Conservation (phyloP, 2,329 filamentous ascomycete genomes). For the Pseudogymnoascus sp. region DNA sequence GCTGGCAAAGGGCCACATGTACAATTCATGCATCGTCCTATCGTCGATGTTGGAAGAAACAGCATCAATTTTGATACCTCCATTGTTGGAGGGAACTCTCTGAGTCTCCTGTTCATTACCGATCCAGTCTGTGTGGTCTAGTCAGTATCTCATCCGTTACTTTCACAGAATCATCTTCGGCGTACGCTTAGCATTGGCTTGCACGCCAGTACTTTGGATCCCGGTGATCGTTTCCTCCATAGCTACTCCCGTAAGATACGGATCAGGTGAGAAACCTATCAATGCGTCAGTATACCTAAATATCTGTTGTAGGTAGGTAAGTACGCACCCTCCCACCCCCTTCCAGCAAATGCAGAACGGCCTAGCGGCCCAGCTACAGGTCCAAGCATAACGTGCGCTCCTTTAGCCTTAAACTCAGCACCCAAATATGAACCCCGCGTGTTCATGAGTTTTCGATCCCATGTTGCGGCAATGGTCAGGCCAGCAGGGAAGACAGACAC, state of each 20-base stretch:
- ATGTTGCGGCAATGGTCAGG: conserved; percentile 60
- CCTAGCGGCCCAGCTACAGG: conserved; percentile 40
- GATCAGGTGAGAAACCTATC: conserved; percentile 23
- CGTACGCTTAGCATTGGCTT: conserved; percentile 28
- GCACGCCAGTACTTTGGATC: conserved; percentile 28
- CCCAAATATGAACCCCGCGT: conserved; percentile 41
- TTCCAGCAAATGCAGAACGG: conserved; percentile 37
- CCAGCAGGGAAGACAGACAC: conserved; percentile 63
- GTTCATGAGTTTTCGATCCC: conserved; percentile 53
- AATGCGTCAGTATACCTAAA: background rate
- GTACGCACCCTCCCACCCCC: conserved; percentile 27
- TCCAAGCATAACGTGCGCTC: conserved; percentile 61
- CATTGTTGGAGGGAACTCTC: conserved; percentile 24
- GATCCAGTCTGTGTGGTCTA: conserved; percentile 30
- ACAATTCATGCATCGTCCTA: conserved; percentile 66
- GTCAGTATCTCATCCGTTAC: background rate
- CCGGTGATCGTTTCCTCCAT: conserved; percentile 28
- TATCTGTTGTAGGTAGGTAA: background rate
- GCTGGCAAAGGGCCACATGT: conserved; percentile 71
- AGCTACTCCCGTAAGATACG: conserved; percentile 27
- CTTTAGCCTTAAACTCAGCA: conserved; percentile 63
- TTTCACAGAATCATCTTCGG: background rate
- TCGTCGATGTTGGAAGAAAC: conserved; percentile 56
- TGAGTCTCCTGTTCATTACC: conserved; percentile 46
- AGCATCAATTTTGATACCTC: conserved; percentile 39